Conservation (phyloP, 2,329 filamentous ascomycete species). For the Fulvia fulva region DNA sequence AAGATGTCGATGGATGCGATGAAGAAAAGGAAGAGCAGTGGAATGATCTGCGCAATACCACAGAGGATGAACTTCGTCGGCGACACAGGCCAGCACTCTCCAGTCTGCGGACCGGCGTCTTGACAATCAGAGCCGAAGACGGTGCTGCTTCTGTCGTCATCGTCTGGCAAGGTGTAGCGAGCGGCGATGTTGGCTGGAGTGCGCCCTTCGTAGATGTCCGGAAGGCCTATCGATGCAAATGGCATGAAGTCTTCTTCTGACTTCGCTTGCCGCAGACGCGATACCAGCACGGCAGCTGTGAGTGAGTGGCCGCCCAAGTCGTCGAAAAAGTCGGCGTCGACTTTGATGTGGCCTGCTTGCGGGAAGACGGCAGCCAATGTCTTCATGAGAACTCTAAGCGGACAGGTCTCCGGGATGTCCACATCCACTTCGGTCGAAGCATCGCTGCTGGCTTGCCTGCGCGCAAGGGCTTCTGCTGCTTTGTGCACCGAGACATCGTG, state of each 20-base stretch:
- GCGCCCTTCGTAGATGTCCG: conserved; percentile 26
- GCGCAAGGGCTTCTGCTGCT: conserved; percentile 8
- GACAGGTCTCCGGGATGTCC: conserved; percentile 7
- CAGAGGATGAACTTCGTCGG: conserved; percentile 21
- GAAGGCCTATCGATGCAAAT: conserved; percentile 24
- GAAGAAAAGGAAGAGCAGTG: conserved; percentile 25
- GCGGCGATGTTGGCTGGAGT: conserved; percentile 20
- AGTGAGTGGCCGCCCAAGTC: conserved; percentile 74
- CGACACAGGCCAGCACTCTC: conserved; percentile 15
- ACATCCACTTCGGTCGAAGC: background rate
- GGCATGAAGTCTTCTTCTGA: conserved; percentile 12
- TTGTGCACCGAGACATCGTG: conserved; percentile 21
- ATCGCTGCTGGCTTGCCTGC: background rate
- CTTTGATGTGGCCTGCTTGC: conserved; percentile 36
- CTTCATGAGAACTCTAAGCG: conserved; percentile 11
- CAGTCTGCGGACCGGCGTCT: conserved; percentile 21
- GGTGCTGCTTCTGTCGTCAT: conserved; percentile 10
- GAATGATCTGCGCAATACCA: conserved; percentile 21
- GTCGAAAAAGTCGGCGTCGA: conserved; percentile 60
- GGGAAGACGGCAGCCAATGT: conserved; percentile 42
- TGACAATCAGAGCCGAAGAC: conserved; percentile 6
- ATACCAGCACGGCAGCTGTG: conserved; percentile 48
- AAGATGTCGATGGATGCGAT: conserved; percentile 22
- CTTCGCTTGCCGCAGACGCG: conserved; percentile 15
- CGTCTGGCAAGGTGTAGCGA: conserved; percentile 10